These are phyloP conservation scores for Sugiyamaella paludigena DNA, from an alignment of 1,139 yeast genomes.

Conservation along the genomic window DNA sequence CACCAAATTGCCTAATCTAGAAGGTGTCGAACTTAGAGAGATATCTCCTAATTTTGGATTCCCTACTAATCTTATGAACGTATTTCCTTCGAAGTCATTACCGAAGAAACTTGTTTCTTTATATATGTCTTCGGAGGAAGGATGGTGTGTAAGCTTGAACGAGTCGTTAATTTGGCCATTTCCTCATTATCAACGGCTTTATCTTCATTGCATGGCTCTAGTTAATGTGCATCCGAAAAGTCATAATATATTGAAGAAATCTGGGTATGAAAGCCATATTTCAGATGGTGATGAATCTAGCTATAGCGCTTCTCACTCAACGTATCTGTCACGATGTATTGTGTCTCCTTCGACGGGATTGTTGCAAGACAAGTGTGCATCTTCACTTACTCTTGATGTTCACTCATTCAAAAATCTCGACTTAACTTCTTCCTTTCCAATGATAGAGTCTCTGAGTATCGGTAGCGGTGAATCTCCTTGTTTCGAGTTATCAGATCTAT, in stretches of 20 bases:
- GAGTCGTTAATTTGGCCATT: conserved; percentile 15
- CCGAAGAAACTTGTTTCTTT: conserved; percentile 9
- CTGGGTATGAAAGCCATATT: too few relatives aligned
- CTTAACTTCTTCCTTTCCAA: conserved; percentile 1
- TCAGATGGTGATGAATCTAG: too few relatives aligned
- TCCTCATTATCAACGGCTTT: conserved; percentile 6
- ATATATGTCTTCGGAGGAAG: conserved; percentile 14
- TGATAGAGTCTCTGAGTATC: conserved; percentile 1
- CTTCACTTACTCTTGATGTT: conserved; percentile 1
- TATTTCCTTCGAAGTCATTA: conserved; percentile 1
- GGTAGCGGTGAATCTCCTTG: conserved; percentile 1
- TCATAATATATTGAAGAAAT: too few relatives aligned
- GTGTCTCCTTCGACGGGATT: conserved; percentile 1
- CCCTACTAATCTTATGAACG: conserved; percentile 6
- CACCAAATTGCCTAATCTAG: conserved; percentile 19
- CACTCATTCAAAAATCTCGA: conserved; percentile 5
- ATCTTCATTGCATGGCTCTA: conserved; percentile 8
- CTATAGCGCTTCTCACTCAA: not conserved
- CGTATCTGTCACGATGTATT: conserved; percentile 4
- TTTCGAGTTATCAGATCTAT: too few relatives aligned
- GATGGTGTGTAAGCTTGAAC: conserved; percentile 13
- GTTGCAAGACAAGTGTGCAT: not conserved
- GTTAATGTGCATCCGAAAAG: not conserved
- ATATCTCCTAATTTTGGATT: conserved; percentile 21
- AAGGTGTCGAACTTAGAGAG: conserved; percentile 18